These are phyloP conservation scores for Cutaneotrichosporon daszewskae DNA, from an alignment of 1,284 basidiomycete species.

Conservation along the genomic window DNA sequence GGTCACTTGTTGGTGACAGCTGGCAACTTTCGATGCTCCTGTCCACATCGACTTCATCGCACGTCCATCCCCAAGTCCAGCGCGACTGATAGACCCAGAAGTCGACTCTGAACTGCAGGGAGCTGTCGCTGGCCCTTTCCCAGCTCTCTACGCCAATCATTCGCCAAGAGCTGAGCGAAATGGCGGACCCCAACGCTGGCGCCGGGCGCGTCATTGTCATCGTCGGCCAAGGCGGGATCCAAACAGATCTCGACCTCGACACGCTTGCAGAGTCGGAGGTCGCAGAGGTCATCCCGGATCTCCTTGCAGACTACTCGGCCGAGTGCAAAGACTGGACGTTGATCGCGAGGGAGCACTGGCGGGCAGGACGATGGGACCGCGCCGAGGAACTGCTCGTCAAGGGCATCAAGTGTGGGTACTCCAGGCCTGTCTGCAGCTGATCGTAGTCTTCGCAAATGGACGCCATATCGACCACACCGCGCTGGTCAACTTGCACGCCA, in stretches of 20 bases:
- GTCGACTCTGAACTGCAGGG: no score
- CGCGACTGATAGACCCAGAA: no score
- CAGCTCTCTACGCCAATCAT: no score
- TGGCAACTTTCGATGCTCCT: no score
- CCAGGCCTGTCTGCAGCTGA: conserved; percentile 1
- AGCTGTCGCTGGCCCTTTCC: no score
- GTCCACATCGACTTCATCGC: no score
- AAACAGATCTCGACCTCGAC: conserved; percentile 47
- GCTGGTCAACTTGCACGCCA: conserved; percentile 60
- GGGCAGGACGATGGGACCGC: conserved; percentile 30
- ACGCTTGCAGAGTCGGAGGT: conserved; percentile 39
- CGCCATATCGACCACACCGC: conserved; percentile 46
- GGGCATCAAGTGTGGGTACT: conserved; percentile 43
- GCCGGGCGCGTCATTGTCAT: no score
- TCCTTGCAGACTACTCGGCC: conserved; percentile 40
- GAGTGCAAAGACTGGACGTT: conserved; percentile 47
- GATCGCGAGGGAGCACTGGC: conserved; percentile 47
- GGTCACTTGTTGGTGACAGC: no score
- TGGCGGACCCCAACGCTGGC: no score
- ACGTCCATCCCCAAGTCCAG: no score
- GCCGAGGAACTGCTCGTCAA: conserved; percentile 40
- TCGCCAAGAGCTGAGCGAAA: no score
- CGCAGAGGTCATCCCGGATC: conserved; percentile 41
- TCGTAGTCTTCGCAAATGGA: conserved; percentile 26
- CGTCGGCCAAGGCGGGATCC: conserved; percentile 37